Evolutionary conservation across 1,139 yeast genomes (phyloP), one percentile per base, ranked within the genome.

Genomic region (Blastobotrys buckinghamii): DNA sequence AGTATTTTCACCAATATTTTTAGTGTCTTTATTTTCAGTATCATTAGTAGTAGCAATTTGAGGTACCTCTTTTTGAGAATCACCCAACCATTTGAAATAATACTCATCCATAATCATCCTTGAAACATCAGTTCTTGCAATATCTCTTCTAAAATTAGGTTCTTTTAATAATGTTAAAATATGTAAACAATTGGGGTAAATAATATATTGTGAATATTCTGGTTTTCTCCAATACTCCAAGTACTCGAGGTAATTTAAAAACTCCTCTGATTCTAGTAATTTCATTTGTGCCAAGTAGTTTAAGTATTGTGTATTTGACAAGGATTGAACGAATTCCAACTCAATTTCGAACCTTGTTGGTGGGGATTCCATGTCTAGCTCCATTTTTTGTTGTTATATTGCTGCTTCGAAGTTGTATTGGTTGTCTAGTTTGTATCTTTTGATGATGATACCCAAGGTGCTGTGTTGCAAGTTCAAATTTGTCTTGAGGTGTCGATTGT

Each of bases 261-360:
- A 85, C 49, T 74, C 74, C 19, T 73, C 76, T 57, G 79, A 81
- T 45, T 78, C 79, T 37, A 85, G 70, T 57, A 79, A 81, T 52
- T 81, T 82, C 56, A 79, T 81, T 63, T 85, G 94, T 0, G 94
- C 94, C 40, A 85, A 69, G 58, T 78, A 84, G 59, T 82, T 80
- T 51, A 86, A 70, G 58, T 86, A 85, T 64, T 81, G 89, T 39
- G 87, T 81, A 62, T 85, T 86, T 17, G 90, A 79, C 44, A 85
- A 71, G n/a, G 90, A 80, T 65, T 85, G 95, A 6, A 85, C 87
- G 64, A 85, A 86, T 74, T 84, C 95, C 32, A 84, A 73, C 60
- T 84, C 95, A 32, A 84, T 79, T 59, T 85, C 95, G 86, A 90
- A 85, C 55, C 94, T 66, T 10, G 84, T 77, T 13, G 94, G 92